Evolutionary conservation across 257 asterid genomes (phyloP).

Genomic region (Jacaranda copaia): DNA sequence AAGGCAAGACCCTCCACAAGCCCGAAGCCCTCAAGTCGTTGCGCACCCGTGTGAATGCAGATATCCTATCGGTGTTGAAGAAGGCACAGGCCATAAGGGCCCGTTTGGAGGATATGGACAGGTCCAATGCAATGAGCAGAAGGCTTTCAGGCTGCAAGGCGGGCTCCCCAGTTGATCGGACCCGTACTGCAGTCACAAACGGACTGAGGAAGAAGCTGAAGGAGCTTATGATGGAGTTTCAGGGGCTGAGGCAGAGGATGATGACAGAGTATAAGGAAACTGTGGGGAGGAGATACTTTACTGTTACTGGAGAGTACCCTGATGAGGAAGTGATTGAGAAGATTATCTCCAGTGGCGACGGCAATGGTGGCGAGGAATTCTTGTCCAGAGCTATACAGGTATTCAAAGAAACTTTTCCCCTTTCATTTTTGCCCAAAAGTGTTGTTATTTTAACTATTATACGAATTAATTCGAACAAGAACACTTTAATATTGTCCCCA

Average conservation of each 20-base stretch:
- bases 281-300: conserved; percentile 69
- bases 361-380: conserved; percentile 67
- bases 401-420: neutral
- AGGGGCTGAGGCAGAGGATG: conserved; percentile 72
- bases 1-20: conserved; percentile 60
- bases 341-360: conserved; percentile 63
- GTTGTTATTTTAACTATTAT: neutral
- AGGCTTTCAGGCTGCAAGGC: conserved; percentile 66
- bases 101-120: conserved; percentile 72
- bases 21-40: conserved; percentile 58
- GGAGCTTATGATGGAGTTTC: conserved; percentile 81
- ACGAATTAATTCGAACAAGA: no score
- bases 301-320: conserved; percentile 71
- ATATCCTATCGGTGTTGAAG: conserved; percentile 56
- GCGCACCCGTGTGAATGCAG: conserved; percentile 51
- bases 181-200: conserved; percentile 67
- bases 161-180: conserved; percentile 67
- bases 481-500: no score
- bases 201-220: conserved; percentile 78
- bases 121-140: conserved; percentile 58
- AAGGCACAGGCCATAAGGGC: conserved; percentile 56
- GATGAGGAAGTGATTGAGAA: conserved; percentile 69
- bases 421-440: neutral
- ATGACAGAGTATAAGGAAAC: conserved; percentile 77
- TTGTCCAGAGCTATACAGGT: conserved; percentile 76